Percentiles rank a stretch among this genome's conserved stretches.
Conservation (phyloP, 1,284 basidiomycete genomes). For the Cystobasidium slooffiae region DNA sequence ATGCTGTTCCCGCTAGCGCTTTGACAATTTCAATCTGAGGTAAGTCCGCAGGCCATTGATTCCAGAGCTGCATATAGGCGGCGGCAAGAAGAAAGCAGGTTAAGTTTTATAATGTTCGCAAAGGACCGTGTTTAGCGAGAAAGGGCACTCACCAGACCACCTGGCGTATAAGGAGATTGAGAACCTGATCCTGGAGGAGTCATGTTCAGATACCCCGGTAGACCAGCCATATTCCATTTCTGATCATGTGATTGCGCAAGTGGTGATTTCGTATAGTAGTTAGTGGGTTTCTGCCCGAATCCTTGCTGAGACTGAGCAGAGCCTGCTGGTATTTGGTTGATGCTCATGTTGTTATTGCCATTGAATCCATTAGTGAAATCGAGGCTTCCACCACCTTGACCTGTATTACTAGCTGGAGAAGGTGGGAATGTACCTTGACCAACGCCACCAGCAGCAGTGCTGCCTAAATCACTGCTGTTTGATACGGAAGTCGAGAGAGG, state of each 20-base stretch:
- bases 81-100: not conserved
- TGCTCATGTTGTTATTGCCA: not conserved
- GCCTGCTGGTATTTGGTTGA: not conserved
- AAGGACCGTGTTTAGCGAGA: no score
- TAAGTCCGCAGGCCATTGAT: slow-evolving; percentile 31
- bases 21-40: slow-evolving; percentile 30
- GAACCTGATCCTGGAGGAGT: not conserved
- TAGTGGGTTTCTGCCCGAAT: not conserved
- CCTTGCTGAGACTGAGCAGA: not conserved
- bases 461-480: not conserved
- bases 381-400: slow-evolving; percentile 1
- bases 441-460: not conserved
- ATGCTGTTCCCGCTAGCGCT: slow-evolving; percentile 26
- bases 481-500: not conserved
- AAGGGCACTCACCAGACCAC: not conserved
- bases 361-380: not conserved
- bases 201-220: slow-evolving; percentile 5
- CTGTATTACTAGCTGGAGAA: slow-evolving; percentile 10
- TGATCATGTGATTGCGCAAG: not conserved
- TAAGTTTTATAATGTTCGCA: not conserved
- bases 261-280: slow-evolving; percentile 3
- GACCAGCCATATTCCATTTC: slow-evolving; percentile 5
- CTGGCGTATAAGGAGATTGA: slow-evolving; percentile 1
- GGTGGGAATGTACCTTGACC: not conserved
- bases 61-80: slow-evolving; percentile 17